phyloP scores from a whole-genome alignment of 2,329 filamentous ascomycete genomes.

The Trichoderma atrobrunneum region DNA sequence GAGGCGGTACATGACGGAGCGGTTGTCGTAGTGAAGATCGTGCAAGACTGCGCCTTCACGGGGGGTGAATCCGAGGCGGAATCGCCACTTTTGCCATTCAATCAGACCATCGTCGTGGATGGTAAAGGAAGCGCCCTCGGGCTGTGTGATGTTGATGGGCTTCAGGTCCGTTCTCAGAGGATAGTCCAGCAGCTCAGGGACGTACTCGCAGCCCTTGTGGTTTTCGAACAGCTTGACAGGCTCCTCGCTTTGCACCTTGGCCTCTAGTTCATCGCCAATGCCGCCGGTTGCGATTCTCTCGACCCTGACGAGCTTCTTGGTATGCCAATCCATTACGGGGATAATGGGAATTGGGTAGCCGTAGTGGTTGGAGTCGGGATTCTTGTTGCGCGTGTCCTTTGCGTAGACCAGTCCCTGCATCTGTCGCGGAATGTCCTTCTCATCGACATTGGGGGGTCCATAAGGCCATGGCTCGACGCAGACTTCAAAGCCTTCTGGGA shows the following conservation, averaged over 20 bases:
- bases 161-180: slow-evolving; percentile 55
- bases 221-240: slow-evolving; percentile 47
- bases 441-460: slow-evolving; percentile 41
- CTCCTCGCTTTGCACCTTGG: slow-evolving; percentile 33
- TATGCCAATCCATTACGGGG: slow-evolving; percentile 56
- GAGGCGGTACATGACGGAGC: slow-evolving; percentile 64
- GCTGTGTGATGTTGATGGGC: slow-evolving; percentile 70
- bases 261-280: slow-evolving; percentile 43
- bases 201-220: slow-evolving; percentile 43
- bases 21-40: slow-evolving; percentile 64
- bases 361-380: slow-evolving; percentile 60
- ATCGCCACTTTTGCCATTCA: slow-evolving; percentile 66
- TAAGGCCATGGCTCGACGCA: slow-evolving; percentile 67
- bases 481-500: slow-evolving; percentile 45
- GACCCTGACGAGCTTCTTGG: slow-evolving; percentile 53
- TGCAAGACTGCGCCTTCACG: slow-evolving; percentile 70
- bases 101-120: slow-evolving; percentile 49
- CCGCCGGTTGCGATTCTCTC: slow-evolving; percentile 54
- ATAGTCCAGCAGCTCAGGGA: slow-evolving; percentile 49
- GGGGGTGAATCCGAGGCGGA: slow-evolving; percentile 67
- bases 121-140: slow-evolving; percentile 64
- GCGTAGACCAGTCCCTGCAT: slow-evolving; percentile 53
- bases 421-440: slow-evolving; percentile 38
- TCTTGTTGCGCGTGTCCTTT: slow-evolving; percentile 41
- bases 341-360: slow-evolving; percentile 59